Evolutionary conservation across 257 asterid genomes (phyloP), one percentile per base, ranked within the genome.

Genomic region (Nemophila menziesii): DNA sequence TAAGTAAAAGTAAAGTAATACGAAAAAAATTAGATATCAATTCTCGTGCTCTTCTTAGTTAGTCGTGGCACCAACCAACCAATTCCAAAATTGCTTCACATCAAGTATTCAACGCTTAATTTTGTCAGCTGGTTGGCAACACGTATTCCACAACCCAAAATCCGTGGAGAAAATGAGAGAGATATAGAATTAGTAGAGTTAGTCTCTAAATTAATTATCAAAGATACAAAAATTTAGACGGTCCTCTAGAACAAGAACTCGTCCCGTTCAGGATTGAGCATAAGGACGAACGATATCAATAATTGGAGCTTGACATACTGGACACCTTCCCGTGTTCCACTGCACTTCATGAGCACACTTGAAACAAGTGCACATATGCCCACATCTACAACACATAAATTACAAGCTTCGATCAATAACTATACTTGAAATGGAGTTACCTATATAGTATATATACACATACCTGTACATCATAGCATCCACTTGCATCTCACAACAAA

Each of bases 281-380:
- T 64, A 44, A 8, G 76, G 54, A 26, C 73, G 86, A 39, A 82
- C 92, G 3, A 82, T 72, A 45, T 87, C 97, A 34, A 67, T 23
- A 20, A 82, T 87, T 34, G 82, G 83, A 37, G 89, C 80, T 51
- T 64, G 68, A 44, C 95, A 87, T 21, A 87, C 64, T 0, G 95
- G 97, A 49, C 97, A 87, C 50, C 65, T 75, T 23, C 92, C 82
- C 20, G 70, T 69, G 22, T 75, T 56, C 73, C 75, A 66, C 22
- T 70, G 92, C 66, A 87, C 67, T 61, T 75, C 80, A 43, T 73
- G 76, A 43, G 86, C 93, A 54, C 94, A 87, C 48, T 69, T 64
- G 70, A 72, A 77, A 54, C 94, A 86, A 43, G 89, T 77, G 72
- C 97, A 86, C 82, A 86, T 82, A 65, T 87, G 97, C 22, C 97